Percentiles rank a stretch among this genome's conserved stretches.
Evolutionary conservation across 331 rosid species (phyloP).

Genomic region (Rhamnella rubrinervis): DNA sequence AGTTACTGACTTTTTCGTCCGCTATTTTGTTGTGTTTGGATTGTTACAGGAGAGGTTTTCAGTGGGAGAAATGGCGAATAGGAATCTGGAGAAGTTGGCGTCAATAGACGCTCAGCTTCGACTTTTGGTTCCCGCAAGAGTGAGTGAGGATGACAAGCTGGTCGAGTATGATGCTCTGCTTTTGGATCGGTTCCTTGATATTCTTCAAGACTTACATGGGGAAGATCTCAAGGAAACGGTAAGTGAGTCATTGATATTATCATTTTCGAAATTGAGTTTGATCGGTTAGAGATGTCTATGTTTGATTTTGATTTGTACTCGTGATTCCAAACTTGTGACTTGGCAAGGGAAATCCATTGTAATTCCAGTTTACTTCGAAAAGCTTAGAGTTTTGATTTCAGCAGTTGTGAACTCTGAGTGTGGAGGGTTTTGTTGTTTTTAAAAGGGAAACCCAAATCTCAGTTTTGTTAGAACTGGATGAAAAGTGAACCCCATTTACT

Average conservation of each 20-base stretch:
- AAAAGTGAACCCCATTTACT: not conserved
- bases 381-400: constrained; percentile 11
- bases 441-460: constrained; percentile 4
- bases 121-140: constrained; percentile 75
- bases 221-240: constrained; percentile 94
- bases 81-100: constrained; percentile 85
- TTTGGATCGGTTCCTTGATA: constrained; percentile 93
- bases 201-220: constrained; percentile 94
- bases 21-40: not conserved
- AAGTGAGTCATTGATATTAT: constrained; percentile 36
- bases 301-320: constrained; percentile 10
- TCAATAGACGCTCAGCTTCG: constrained; percentile 97
- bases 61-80: constrained; percentile 52
- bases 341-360: constrained; percentile 13
- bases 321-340: constrained; percentile 2
- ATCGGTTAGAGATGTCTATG: constrained; percentile 3
- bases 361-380: constrained; percentile 10
- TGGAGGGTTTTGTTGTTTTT: constrained; percentile 9
- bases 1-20: not conserved
- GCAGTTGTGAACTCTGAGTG: not conserved
- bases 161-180: constrained; percentile 90
- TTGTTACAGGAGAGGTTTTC: constrained; percentile 31
- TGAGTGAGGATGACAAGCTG: constrained; percentile 93
- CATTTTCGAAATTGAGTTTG: constrained; percentile 10
- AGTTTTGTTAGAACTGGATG: not conserved